Percentiles rank a stretch among this genome's conserved stretches.
These are phyloP conservation scores for Beauveria australis DNA, from an alignment of 2,329 filamentous ascomycete genomes.

Conservation along the genomic window DNA sequence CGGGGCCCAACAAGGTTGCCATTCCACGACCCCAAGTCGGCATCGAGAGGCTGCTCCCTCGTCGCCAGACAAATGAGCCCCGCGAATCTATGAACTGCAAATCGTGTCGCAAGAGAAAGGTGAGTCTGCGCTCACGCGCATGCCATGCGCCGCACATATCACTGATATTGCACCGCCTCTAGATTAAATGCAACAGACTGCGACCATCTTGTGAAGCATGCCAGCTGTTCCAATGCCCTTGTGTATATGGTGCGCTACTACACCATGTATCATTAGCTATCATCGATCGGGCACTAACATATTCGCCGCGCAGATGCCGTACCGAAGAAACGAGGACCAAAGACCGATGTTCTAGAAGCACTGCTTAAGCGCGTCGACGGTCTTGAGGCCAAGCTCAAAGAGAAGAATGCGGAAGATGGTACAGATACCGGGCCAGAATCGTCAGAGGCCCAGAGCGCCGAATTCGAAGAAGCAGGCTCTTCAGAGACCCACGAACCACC, in stretches of 20 bases:
- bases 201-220: slow-evolving; percentile 82
- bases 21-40: slow-evolving; percentile 72
- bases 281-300: background rate
- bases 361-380: slow-evolving; percentile 79
- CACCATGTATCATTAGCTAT: background rate
- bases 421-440: background rate
- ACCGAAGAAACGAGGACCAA: slow-evolving; percentile 82
- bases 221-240: slow-evolving; percentile 80
- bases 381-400: slow-evolving; percentile 69
- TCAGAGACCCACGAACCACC: slow-evolving; percentile 29
- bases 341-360: slow-evolving; percentile 82
- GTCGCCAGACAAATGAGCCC: slow-evolving; percentile 64
- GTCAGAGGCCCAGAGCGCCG: slow-evolving; percentile 1
- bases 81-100: slow-evolving; percentile 95
- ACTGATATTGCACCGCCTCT: slow-evolving; percentile 11
- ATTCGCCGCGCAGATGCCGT: slow-evolving; percentile 57
- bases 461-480: slow-evolving; percentile 15
- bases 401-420: slow-evolving; percentile 40
- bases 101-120: slow-evolving; percentile 87
- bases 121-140: slow-evolving; percentile 29
- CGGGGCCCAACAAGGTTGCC: slow-evolving; percentile 38
- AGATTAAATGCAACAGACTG: slow-evolving; percentile 90
- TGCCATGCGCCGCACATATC: background rate
- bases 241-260: slow-evolving; percentile 65
- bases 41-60: slow-evolving; percentile 68